These are phyloP conservation scores for Pyricularia grisea DNA, from an alignment of 2,329 filamentous ascomycete species.

Conservation along the genomic window DNA sequence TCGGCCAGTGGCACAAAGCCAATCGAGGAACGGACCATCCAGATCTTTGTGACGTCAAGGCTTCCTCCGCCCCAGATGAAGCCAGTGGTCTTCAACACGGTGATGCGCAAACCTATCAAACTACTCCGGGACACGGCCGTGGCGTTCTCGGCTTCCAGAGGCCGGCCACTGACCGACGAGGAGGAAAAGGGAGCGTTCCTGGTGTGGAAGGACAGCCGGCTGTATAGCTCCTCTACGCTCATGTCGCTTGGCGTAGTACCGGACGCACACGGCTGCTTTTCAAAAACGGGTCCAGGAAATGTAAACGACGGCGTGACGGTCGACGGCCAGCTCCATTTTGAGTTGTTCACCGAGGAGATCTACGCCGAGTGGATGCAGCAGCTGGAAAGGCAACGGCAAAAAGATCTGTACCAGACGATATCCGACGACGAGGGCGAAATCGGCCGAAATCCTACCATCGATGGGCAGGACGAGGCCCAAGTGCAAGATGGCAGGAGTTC, in stretches of 20 bases:
- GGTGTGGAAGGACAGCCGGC: conserved; percentile 64
- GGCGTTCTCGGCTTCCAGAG: conserved; percentile 43
- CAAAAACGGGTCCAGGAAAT: conserved; percentile 17
- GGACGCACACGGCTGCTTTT: conserved; percentile 31
- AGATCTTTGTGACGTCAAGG: conserved; percentile 55
- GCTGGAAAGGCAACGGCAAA: conserved; percentile 35
- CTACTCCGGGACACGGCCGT: conserved; percentile 64
- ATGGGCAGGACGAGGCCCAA: conserved; percentile 7
- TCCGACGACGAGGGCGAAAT: conserved; percentile 21
- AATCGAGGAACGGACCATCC: conserved; percentile 1
- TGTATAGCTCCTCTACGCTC: conserved; percentile 71
- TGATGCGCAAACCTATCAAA: conserved; percentile 57
- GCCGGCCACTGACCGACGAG: conserved; percentile 25
- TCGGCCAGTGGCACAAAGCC: conserved; percentile 7
- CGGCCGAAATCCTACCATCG: not conserved
- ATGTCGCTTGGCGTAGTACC: conserved; percentile 53
- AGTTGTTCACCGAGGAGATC: conserved; percentile 64
- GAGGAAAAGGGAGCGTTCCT: conserved; percentile 54
- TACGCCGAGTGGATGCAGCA: conserved; percentile 39
- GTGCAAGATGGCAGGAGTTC: conserved; percentile 9
- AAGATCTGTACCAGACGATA: conserved; percentile 28
- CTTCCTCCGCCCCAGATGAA: conserved; percentile 31
- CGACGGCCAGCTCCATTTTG: conserved; percentile 56
- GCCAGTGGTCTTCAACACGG: conserved; percentile 51
- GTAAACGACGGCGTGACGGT: conserved; percentile 26